Evolutionary conservation across 2,329 filamentous ascomycete genomes (phyloP).

Genomic region (Colletotrichum filicis): DNA sequence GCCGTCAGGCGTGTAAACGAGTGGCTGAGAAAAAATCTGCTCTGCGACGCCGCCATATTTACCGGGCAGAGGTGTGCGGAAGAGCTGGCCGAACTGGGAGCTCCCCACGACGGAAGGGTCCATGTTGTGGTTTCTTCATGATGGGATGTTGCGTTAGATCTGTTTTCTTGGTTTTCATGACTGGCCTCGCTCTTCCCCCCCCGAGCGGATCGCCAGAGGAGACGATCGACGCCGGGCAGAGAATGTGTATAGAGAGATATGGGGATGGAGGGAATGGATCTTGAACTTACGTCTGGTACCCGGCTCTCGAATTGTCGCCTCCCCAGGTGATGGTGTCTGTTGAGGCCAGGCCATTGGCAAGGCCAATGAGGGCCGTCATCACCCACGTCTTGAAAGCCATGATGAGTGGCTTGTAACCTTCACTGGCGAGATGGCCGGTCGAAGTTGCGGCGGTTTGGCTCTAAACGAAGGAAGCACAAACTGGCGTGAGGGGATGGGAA

Average conservation of each 20-base stretch:
- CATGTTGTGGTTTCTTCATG: conserved; percentile 67
- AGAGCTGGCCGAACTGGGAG: conserved; percentile 65
- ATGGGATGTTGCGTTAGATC: background rate
- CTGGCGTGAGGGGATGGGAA: conserved; percentile 11
- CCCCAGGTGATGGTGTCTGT: conserved; percentile 71
- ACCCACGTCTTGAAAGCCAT: conserved; percentile 33
- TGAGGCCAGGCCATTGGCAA: conserved; percentile 49
- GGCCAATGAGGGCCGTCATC: conserved; percentile 44
- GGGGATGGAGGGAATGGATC: background rate
- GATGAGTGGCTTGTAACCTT: conserved; percentile 17
- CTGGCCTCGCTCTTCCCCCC: background rate
- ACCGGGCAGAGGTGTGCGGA: conserved; percentile 62
- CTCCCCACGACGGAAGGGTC: conserved; percentile 68
- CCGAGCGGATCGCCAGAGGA: background rate
- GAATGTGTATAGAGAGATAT: no score
- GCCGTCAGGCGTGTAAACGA: conserved; percentile 58
- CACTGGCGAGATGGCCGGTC: conserved; percentile 17
- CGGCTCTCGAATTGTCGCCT: conserved; percentile 64
- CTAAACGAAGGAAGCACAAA: conserved; percentile 30
- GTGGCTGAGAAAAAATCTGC: conserved; percentile 63
- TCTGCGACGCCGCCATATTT: conserved; percentile 60
- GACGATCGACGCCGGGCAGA: background rate
- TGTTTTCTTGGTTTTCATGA: background rate
- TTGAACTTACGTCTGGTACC: conserved; percentile 61
- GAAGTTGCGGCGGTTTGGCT: background rate